phyloP scores from a whole-genome alignment of 2,329 filamentous ascomycete genomes.

The Alternaria sp. region DNA sequence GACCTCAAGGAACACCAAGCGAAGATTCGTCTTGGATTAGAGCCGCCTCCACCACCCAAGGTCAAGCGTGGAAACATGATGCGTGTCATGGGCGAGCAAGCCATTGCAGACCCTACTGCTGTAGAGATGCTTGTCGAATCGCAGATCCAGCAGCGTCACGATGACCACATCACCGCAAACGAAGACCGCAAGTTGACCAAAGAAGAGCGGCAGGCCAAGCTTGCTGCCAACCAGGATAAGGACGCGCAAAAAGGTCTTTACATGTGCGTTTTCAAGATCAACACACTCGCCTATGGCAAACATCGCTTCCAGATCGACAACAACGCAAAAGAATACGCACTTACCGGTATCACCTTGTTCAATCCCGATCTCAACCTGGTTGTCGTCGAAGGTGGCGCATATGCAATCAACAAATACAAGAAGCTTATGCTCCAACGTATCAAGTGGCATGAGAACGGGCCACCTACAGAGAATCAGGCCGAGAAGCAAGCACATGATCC shows the following conservation, averaged over 20 bases:
- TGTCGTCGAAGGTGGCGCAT: slow-evolving; percentile 87
- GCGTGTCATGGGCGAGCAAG: slow-evolving; percentile 91
- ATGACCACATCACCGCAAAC: slow-evolving; percentile 80
- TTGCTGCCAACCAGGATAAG: slow-evolving; percentile 81
- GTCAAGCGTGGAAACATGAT: slow-evolving; percentile 98
- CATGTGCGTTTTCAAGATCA: slow-evolving; percentile 87
- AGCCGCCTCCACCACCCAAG: slow-evolving; percentile 90
- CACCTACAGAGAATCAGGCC: slow-evolving; percentile 66
- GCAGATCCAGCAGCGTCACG: slow-evolving; percentile 86
- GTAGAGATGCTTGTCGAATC: slow-evolving; percentile 93
- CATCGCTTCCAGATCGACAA: slow-evolving; percentile 92
- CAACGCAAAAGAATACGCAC: slow-evolving; percentile 86
- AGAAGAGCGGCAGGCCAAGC: slow-evolving; percentile 85
- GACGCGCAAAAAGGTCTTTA: slow-evolving; percentile 88
- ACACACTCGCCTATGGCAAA: slow-evolving; percentile 87
- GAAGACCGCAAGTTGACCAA: slow-evolving; percentile 87
- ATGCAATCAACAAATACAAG: slow-evolving; percentile 84
- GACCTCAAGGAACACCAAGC: slow-evolving; percentile 96
- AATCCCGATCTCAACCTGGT: slow-evolving; percentile 89
- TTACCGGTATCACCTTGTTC: slow-evolving; percentile 91
- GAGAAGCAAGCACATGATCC: slow-evolving; percentile 69
- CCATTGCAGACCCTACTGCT: slow-evolving; percentile 94
- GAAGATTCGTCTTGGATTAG: slow-evolving; percentile 89
- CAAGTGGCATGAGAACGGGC: slow-evolving; percentile 90
- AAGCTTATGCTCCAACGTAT: slow-evolving; percentile 94